Base-by-base conservation (phyloP, 2,329 filamentous ascomycete genomes). In the Parastagonospora avenae region DNA sequence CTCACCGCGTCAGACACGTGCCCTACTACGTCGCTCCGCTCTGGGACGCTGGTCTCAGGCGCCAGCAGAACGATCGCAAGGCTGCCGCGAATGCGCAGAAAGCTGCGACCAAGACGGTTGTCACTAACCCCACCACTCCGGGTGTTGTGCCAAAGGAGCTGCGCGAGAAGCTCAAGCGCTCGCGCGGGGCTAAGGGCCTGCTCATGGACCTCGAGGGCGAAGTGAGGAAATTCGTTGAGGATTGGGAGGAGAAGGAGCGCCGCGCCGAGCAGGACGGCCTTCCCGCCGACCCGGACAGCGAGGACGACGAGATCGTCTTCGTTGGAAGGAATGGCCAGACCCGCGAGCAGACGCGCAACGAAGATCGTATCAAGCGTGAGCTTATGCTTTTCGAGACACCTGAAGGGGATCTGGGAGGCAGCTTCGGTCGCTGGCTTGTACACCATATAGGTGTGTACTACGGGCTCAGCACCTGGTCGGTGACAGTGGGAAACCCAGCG, bases 361-460 rank as follows among this genome's bases (percentile, higher is more conserved):
- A 80, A 2, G 77, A 82, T 36, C 78, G 84, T 54, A 55, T 83
- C 44, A 82, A 84, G 59, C 77, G 79, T 43, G 83, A 88, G 68
- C 86, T 85, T 59, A 80, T 96, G 77, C 82, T 97, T 8, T 92
- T 96, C 71, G 90, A 97, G 73, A 88, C 86, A 39, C 78, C 88
- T 30, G 89, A 86, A 12, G 86, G 89, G 49, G 91, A 92, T 64
- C 85, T 87, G 53, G 84, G 85, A 7, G 90, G 90, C 42, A 84
- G 88, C 4, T 97, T 96, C 77, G 92, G 90, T 60, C 89, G 93
- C 57, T 97, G 92, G 90, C 84, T 97, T 46, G 91, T 95, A 1
- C 92, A 97, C 74, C 89, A 90, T 50, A 92, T 97, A 57, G 93
- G 91, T 8, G 85, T 88, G 35, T 97, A 97, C 73, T 97, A 97